Evolutionary conservation across 2,329 filamentous ascomycete genomes (phyloP).

Genomic region (Ceratocystis papillata): DNA sequence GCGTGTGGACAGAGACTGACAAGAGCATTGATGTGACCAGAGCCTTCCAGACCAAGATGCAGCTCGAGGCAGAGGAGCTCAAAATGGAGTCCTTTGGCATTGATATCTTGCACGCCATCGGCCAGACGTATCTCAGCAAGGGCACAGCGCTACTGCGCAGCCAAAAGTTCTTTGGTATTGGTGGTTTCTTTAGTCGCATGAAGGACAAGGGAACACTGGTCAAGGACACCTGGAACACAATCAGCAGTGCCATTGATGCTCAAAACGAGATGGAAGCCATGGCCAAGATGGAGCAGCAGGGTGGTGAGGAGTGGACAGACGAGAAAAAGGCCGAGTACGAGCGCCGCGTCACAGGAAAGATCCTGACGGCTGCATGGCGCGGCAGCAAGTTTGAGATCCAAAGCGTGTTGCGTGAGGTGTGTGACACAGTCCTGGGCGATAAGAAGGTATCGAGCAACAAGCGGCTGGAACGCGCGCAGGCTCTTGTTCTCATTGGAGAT

Average conservation of each 20-base stretch:
- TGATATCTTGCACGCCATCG: constrained; percentile 91
- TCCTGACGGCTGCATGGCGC: constrained; percentile 89
- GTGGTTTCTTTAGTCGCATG: constrained; percentile 84
- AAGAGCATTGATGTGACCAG: constrained; percentile 72
- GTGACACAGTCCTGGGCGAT: constrained; percentile 72
- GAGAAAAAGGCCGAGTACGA: constrained; percentile 95
- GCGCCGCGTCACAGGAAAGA: constrained; percentile 92
- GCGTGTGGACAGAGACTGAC: constrained; percentile 95
- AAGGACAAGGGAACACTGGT: constrained; percentile 95
- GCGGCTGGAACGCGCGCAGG: constrained; percentile 81
- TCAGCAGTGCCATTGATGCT: constrained; percentile 88
- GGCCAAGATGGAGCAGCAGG: constrained; percentile 88
- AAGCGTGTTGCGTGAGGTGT: constrained; percentile 87
- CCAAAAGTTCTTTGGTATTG: constrained; percentile 93
- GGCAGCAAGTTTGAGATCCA: constrained; percentile 98
- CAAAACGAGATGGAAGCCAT: constrained; percentile 99
- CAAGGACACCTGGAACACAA: constrained; percentile 98
- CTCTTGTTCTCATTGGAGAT: constrained; percentile 76
- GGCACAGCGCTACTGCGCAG: constrained; percentile 79
- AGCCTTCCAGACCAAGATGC: constrained; percentile 89
- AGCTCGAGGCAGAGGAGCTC: constrained; percentile 88
- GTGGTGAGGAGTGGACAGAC: constrained; percentile 95
- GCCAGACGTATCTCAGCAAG: constrained; percentile 80
- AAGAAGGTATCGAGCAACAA: constrained; percentile 72
- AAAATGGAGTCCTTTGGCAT: constrained; percentile 99